These are phyloP conservation scores for Oidiodendron maius DNA, from an alignment of 495 filamentous ascomycete genomes.

Conservation along the genomic window DNA sequence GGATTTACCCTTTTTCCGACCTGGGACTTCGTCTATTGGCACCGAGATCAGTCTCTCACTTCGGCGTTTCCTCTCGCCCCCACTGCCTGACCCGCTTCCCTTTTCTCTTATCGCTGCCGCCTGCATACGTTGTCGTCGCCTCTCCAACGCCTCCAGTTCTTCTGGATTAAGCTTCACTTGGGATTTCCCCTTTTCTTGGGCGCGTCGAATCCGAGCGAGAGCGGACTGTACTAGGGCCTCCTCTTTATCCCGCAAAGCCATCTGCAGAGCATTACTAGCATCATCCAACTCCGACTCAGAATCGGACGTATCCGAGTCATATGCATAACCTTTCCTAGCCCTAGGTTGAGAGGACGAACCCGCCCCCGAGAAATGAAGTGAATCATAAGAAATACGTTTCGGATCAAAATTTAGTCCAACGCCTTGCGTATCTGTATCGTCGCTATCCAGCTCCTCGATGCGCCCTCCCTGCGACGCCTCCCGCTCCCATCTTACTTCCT, in stretches of 20 bases:
- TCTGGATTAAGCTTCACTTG: conserved; percentile 71
- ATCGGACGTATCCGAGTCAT: conserved; percentile 34
- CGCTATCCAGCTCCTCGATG: conserved; percentile 69
- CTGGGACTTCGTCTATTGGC: conserved; percentile 18
- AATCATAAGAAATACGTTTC: conserved; percentile 49
- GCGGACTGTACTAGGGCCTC: conserved; percentile 69
- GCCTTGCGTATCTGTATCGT: conserved; percentile 55
- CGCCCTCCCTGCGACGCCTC: conserved; percentile 40
- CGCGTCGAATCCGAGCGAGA: conserved; percentile 67
- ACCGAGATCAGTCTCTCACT: conserved; percentile 16
- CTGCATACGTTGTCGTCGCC: conserved; percentile 52
- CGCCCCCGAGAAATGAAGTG: conserved; percentile 55
- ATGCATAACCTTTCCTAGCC: conserved; percentile 34
- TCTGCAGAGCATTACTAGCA: conserved; percentile 43
- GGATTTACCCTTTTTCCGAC: conserved; percentile 21
- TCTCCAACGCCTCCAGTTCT: conserved; percentile 70
- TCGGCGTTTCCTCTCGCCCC: conserved; percentile 15
- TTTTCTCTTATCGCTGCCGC: conserved; percentile 29
- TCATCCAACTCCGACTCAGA: conserved; percentile 45
- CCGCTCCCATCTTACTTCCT: conserved; percentile 33
- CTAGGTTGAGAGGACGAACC: conserved; percentile 38
- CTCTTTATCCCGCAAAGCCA: conserved; percentile 59
- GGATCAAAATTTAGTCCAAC: conserved; percentile 40
- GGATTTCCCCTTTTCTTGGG: conserved; percentile 62
- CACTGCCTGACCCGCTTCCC: conserved; percentile 18